Conservation (phyloP, 1,284 basidiomycete genomes). For the Moesziomyces sp. region DNA sequence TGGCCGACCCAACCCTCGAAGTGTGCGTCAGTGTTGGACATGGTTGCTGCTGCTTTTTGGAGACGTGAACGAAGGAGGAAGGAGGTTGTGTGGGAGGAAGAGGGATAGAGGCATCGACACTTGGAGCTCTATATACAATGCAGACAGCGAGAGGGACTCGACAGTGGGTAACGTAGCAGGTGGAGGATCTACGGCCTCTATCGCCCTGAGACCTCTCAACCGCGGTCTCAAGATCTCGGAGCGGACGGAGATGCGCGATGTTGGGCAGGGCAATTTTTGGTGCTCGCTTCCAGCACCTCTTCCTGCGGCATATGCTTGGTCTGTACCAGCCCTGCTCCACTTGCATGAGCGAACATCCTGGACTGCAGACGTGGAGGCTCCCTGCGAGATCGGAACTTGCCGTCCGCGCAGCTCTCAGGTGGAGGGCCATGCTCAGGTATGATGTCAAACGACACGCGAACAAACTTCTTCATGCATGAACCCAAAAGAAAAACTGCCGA, state of each 20-base stretch:
- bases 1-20: constrained; percentile 59
- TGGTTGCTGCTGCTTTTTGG: constrained; percentile 4
- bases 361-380: background rate
- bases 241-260: no score
- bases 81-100: background rate
- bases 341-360: no score
- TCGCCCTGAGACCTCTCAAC: no score
- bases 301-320: no score
- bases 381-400: background rate
- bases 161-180: no score
- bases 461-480: background rate
- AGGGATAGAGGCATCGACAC: no score
- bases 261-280: no score
- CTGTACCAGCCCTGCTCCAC: no score
- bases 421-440: background rate
- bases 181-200: no score
- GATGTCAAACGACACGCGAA: constrained; percentile 43
- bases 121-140: background rate
- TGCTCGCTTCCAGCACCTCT: no score
- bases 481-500: background rate
- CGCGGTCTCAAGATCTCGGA: no score
- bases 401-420: background rate
- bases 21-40: constrained; percentile 35
- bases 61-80: background rate
- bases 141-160: no score